Evolutionary conservation across 352 stramenopile genomes (phyloP), one percentile per base, ranked within the genome.

Genomic region (Globisporangium nunn): DNA sequence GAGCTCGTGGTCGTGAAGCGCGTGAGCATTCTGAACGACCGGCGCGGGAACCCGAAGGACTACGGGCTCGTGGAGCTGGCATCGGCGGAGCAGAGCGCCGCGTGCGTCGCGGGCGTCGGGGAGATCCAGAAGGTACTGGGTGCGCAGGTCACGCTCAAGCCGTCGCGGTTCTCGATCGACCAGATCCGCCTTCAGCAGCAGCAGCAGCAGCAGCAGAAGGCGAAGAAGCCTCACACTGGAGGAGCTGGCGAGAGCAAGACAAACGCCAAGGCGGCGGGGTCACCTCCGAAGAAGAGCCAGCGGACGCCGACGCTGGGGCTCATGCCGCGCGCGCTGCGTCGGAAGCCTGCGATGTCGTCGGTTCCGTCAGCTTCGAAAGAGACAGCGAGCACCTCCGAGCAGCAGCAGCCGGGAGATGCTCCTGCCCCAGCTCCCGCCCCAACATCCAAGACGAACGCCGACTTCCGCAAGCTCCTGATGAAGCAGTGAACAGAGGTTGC

Each of bases 401-500:
- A 51, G 40, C 15, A 18, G 1, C 30, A 33, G 10, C 52, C 28
- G 6, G 4, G 18, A 12, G 40, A 18, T 6, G 12, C 47, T 39
- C 30, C 31, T 29, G 51, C 23, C 23, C 23, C 35, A 23, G 59
- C 68, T 23, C 37, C 12, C 28, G 59, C 68, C n/a, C 37, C 12
- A 15, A 74, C 52, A 28, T 69, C 74, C 2, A 87, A 86, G 63
- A 81, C 70, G n/a, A 89, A 89, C 58, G 79, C 75, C 14, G 79
- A 89, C 37, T 89, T 89, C 35, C 79, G 79, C 45, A 78, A 81
- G 45, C 64, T 89, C 58, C 60, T 89, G 46, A 63, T 85, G 47
- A 79, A 74, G 47, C 71, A 72, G 58, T 76, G 52, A 50, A 33
- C 0, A 12, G 35, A 14, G 35, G 35, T 12, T 11, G 35, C 3